Base-by-base conservation (phyloP, 495 filamentous ascomycete species). In the Penicillium simplicissimum region DNA sequence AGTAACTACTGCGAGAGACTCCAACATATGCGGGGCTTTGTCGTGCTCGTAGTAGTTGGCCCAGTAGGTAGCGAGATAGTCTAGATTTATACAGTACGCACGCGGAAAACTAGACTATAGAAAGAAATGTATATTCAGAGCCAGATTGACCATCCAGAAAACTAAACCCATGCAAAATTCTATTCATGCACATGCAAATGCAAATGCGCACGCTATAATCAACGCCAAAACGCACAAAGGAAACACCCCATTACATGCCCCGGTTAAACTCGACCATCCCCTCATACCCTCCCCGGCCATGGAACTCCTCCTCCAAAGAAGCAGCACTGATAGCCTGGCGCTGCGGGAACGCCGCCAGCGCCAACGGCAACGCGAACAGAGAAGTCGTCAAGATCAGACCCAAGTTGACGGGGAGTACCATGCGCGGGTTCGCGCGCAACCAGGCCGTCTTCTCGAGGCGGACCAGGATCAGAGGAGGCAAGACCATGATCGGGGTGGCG, bases 401-500 rank as follows among this genome's bases (percentile, higher is more conserved):
- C 49, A 96, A 74, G 75, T 97, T 97, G 11, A 96, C 81, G 3
- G 92, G 92, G 53, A 90, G 67, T 6, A 87, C 86, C 75, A 88
- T 79, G 62, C 88, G 79, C 25, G 93, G 92, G 63, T 89, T 84
- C 58, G 74, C 76, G 74, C 84, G 85, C 66, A 96, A 69, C 92
- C 90, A 96, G 43, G 85, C 74, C 23, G 83, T 87, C 70, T 83
- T 81, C 81, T 97, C 93, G 57, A 97, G 74, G 54, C 86, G 77
- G n/a, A 97, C 88, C 58, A 97, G 81, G 38, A 94, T 76, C 62
- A 97, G 76, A 28, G 93, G 90, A 23, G 95, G 95, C 23, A 98
- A 76, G 4, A 96, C 92, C 95, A 98, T 98, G 75, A 98, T 94
- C 0, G 95, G 95, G 2, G 90, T 96, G 56, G 92, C 88, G 74